Evolutionary conservation across 176 grass and related monocot species (phyloP), one percentile per base, ranked within the genome.

Genomic region (Raddia distichophylla): DNA sequence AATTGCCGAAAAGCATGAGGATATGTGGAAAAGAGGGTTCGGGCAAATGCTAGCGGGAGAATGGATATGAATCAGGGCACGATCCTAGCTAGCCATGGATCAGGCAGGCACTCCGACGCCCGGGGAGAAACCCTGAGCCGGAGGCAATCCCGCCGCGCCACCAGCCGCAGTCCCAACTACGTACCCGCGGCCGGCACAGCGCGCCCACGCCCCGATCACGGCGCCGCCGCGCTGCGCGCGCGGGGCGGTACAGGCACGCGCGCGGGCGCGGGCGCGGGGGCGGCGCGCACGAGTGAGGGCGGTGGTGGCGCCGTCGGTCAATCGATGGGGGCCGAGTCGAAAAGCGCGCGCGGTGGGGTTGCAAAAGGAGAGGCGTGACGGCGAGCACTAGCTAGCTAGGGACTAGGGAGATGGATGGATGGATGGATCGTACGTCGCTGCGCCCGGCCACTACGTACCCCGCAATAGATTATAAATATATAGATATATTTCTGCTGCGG

Each of bases 61-160:
- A 5, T 40, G 9, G 40, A 47, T 12, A 17, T 10, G 43, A 61
- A 5, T 49, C 10, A 69, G 67, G n/a, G 13, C 46, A 33, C 48
- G 69, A 40, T 40, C 37, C 49, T 40, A 3, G 50, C 5, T 42
- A 3, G 12, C 3, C 19, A 52, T 12, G 8, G 50, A 27, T 27
- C 27, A 73, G 43, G 52, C 40, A 0, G 52, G 44, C 74, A 70
- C 73, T 70, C 32, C n/a, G n/a, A n/a, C n/a, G n/a, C 59, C 0
- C 48, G 11, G 15, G 50, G 47, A 12, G 79, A 47, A 53, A 27
- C 80, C 86, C 80, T 10, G 9, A 2, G 0, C 7, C 60, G 66
- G 14, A 83, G 74, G 86, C 74, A 88, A 83, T 48, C 86, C 73
- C 60, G 17, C 50, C 19, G 74, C 60, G 74, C 86, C 27, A 27